A percentile compares a stretch with the other conserved stretches of the same genome.
These are phyloP conservation scores for Fusarium marasasianum DNA, from an alignment of 2,329 filamentous ascomycete genomes.

Conservation along the genomic window DNA sequence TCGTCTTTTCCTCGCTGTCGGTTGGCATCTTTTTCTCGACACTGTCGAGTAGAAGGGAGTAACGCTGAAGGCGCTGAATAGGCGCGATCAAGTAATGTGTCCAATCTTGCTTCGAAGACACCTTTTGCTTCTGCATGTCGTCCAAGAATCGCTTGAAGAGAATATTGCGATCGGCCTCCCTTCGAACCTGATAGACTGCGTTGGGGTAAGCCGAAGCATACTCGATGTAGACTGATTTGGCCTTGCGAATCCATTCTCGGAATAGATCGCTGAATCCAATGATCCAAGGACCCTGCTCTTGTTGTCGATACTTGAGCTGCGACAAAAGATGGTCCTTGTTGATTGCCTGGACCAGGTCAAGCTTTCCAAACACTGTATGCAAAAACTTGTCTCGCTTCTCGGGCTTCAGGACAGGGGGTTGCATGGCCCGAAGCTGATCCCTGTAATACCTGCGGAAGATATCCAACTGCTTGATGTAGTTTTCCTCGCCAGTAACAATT, in stretches of 20 bases:
- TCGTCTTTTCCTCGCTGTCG: constrained; percentile 90
- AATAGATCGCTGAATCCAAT: constrained; percentile 96
- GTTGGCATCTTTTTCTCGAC: constrained; percentile 84
- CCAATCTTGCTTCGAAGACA: constrained; percentile 87
- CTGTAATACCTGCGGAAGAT: constrained; percentile 87
- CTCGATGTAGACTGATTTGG: constrained; percentile 86
- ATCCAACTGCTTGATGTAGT: constrained; percentile 88
- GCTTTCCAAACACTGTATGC: constrained; percentile 86
- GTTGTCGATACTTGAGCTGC: constrained; percentile 95
- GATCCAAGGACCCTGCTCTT: constrained; percentile 96
- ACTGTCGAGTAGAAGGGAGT: constrained; percentile 82
- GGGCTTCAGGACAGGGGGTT: constrained; percentile 83
- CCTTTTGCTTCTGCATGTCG: constrained; percentile 78
- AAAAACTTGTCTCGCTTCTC: constrained; percentile 84
- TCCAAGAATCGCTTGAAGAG: constrained; percentile 89
- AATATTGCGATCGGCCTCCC: constrained; percentile 84
- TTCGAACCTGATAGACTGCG: constrained; percentile 83
- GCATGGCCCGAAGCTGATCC: constrained; percentile 76
- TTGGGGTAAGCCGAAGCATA: constrained; percentile 90
- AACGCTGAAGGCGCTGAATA: constrained; percentile 91
- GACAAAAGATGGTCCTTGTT: constrained; percentile 94
- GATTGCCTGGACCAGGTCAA: constrained; percentile 86
- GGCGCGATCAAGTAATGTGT: constrained; percentile 94
- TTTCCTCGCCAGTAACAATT: constrained; percentile 91
- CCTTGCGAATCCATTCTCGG: constrained; percentile 97